Evolutionary conservation across 2,329 filamentous ascomycete genomes (phyloP).

Genomic region (Fusarium sp.): DNA sequence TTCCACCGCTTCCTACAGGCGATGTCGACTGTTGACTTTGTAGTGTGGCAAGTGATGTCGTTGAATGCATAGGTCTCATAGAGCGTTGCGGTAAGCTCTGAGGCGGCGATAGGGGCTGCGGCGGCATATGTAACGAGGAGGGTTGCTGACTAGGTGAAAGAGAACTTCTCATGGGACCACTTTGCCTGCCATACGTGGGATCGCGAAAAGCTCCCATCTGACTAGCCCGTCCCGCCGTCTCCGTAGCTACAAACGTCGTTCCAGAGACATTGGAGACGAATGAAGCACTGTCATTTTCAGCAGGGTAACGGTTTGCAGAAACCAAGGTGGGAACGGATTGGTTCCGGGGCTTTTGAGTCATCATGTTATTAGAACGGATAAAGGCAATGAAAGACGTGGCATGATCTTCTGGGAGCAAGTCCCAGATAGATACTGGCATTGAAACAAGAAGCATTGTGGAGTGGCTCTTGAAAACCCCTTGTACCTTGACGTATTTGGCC

Average conservation of each 20-base stretch:
- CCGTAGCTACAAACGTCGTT: slow-evolving; percentile 51
- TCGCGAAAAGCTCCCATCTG: slow-evolving; percentile 41
- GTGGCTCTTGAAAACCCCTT: slow-evolving; percentile 71
- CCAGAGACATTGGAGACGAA: slow-evolving; percentile 51
- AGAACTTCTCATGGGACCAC: slow-evolving; percentile 17
- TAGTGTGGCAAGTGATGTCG: slow-evolving; percentile 41
- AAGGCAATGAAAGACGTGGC: slow-evolving; percentile 70
- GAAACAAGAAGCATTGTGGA: slow-evolving; percentile 69
- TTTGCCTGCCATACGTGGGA: slow-evolving; percentile 36
- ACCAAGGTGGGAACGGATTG: slow-evolving; percentile 42
- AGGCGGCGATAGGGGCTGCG: slow-evolving; percentile 41
- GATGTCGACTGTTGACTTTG: slow-evolving; percentile 40
- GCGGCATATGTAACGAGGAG: slow-evolving; percentile 32
- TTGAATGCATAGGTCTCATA: slow-evolving; percentile 40
- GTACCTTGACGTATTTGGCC: slow-evolving; percentile 70
- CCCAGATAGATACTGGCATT: slow-evolving; percentile 70
- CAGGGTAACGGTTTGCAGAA: slow-evolving; percentile 39
- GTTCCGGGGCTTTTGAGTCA: slow-evolving; percentile 48
- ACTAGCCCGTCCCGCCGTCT: slow-evolving; percentile 38
- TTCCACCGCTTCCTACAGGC: slow-evolving; percentile 35
- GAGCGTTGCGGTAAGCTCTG: slow-evolving; percentile 31
- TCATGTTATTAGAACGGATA: slow-evolving; percentile 68
- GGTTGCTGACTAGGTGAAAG: slow-evolving; percentile 38
- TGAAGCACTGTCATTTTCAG: slow-evolving; percentile 46
- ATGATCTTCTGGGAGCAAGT: slow-evolving; percentile 67